Conservation (phyloP, 805 yeast species). For the Suhomyces prunicola region DNA sequence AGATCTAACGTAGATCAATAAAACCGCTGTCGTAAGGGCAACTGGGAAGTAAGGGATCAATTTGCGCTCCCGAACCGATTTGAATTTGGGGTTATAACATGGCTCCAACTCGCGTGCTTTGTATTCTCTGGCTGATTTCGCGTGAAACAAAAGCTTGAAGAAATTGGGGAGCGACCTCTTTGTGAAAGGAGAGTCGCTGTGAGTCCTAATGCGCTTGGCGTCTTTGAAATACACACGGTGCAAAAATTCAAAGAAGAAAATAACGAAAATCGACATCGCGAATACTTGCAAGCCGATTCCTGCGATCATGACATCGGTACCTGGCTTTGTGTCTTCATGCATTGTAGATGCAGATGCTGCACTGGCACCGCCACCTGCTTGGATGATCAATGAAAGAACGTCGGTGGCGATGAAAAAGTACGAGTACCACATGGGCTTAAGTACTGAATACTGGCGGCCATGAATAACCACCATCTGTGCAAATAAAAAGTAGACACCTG, state of each 20-base stretch:
- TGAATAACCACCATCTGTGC: conserved; percentile 39
- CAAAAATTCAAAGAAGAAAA: conserved; percentile 37
- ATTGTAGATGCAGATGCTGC: conserved; percentile 27
- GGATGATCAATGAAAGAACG: conserved; percentile 35
- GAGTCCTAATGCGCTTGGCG: conserved; percentile 8
- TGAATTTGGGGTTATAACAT: conserved; percentile 27
- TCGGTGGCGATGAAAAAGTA: conserved; percentile 39
- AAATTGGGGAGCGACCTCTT: conserved; percentile 23
- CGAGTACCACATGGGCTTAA: conserved; percentile 44
- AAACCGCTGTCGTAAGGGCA: conserved; percentile 31
- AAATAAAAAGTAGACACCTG: conserved; percentile 38
- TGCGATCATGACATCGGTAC: conserved; percentile 36
- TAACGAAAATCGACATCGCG: conserved; percentile 36
- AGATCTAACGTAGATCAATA: conserved; percentile 30
- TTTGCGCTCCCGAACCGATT: conserved; percentile 19
- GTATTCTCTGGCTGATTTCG: conserved; percentile 20
- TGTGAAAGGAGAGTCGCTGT: conserved; percentile 11
- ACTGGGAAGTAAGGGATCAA: conserved; percentile 32
- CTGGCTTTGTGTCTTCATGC: conserved; percentile 24
- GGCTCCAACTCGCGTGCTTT: conserved; percentile 23
- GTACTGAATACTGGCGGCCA: conserved; percentile 35
- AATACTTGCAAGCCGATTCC: conserved; percentile 38
- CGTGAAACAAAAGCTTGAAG: conserved; percentile 27
- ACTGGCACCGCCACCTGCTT: conserved; percentile 41
- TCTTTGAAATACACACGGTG: conserved; percentile 30